Conservation (phyloP, 345 rosid species). For the Hibiscus syriacus region DNA sequence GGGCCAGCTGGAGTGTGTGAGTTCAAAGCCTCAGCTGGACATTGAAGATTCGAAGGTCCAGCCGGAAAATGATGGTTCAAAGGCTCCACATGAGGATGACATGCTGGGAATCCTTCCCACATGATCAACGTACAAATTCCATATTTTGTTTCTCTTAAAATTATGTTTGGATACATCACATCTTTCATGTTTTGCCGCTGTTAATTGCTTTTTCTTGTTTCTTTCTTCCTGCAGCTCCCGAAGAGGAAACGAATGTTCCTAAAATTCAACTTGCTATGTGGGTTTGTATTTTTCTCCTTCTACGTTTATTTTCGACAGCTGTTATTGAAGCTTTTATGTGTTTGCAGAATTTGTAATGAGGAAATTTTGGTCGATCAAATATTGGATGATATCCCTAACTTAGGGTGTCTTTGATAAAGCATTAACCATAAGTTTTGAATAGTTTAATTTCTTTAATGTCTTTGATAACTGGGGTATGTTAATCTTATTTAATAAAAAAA, state of each 20-base stretch:
- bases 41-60: background rate
- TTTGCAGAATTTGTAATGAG: background rate
- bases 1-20: constrained; percentile 24
- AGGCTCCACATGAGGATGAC: constrained; percentile 43
- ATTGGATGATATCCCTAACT: background rate
- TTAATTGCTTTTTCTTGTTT: background rate
- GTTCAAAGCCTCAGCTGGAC: no score
- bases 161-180: background rate
- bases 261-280: constrained; percentile 88
- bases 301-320: background rate
- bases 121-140: constrained; percentile 31
- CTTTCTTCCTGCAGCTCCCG: constrained; percentile 34
- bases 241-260: constrained; percentile 42
- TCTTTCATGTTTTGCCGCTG: constrained; percentile 20
- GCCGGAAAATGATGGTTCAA: constrained; percentile 28
- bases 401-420: background rate
- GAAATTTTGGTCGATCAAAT: background rate
- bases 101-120: constrained; percentile 51
- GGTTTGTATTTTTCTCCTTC: constrained; percentile 43
- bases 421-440: background rate
- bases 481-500: background rate
- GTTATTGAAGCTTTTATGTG: background rate
- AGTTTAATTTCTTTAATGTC: background rate
- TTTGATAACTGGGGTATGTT: background rate
- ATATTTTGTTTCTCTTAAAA: background rate